phyloP scores from a whole-genome alignment of 1,139 yeast genomes.

The Kazachstania sp. region DNA sequence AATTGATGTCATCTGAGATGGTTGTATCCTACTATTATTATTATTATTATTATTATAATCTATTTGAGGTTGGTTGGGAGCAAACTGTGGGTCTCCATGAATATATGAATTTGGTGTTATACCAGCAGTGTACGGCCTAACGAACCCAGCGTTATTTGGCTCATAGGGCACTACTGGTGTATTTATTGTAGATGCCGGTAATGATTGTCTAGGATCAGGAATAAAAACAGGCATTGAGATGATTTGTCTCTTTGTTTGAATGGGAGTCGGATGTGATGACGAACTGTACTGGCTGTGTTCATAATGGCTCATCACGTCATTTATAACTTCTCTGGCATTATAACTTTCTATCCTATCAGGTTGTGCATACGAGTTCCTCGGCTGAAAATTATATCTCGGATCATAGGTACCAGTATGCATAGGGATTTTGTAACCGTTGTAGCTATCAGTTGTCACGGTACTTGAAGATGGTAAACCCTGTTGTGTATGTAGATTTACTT shows the following conservation, averaged over 20 bases:
- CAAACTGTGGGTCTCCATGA: background rate
- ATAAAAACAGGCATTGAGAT: constrained; percentile 4
- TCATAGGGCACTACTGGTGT: background rate
- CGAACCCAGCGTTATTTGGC: background rate
- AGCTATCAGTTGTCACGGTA: background rate
- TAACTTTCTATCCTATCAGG: background rate
- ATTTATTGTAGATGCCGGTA: background rate
- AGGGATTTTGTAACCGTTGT: background rate
- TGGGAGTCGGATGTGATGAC: background rate
- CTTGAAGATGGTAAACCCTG: background rate
- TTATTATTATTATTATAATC: background rate
- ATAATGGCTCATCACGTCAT: background rate
- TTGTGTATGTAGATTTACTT: background rate
- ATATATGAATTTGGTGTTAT: background rate
- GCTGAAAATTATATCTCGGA: background rate
- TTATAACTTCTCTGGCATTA: background rate
- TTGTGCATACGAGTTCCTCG: background rate
- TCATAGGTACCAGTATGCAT: background rate
- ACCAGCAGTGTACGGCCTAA: background rate
- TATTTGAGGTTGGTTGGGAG: background rate
- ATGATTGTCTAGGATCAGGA: background rate
- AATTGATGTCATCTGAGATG: background rate
- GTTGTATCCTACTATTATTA: background rate
- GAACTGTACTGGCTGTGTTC: background rate
- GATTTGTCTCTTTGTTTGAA: constrained; percentile 1